Conservation (phyloP, 768 basidiomycete genomes). For the Pluteus cervinus region DNA sequence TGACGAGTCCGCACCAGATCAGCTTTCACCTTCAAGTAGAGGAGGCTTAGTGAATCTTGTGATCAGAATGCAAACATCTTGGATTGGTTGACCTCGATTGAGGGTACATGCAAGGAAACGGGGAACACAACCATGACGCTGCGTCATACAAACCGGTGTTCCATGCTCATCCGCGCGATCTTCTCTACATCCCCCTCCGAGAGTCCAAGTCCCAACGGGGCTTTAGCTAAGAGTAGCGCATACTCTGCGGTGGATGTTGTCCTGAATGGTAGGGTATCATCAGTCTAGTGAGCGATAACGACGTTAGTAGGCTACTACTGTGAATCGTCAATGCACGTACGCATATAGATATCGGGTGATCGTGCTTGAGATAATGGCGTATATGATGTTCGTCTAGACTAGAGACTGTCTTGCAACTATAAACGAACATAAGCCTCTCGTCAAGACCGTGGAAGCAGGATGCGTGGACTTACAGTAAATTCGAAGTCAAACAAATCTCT, state of each 20-base stretch:
- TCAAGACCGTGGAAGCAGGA: background rate
- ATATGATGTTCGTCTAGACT: slow-evolving; percentile 70
- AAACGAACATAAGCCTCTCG: background rate
- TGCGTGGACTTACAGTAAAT: slow-evolving; percentile 51
- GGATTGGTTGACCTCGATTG: too few relatives aligned
- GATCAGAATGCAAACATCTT: too few relatives aligned
- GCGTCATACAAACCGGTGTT: slow-evolving; percentile 32
- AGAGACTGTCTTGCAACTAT: slow-evolving; percentile 64
- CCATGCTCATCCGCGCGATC: slow-evolving; percentile 60
- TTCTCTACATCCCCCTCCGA: slow-evolving; percentile 45
- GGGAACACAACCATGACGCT: slow-evolving; percentile 9
- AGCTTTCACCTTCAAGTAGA: too few relatives aligned
- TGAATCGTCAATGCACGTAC: slow-evolving; percentile 37
- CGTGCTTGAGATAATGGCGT: slow-evolving; percentile 49
- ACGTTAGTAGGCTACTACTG: slow-evolving; percentile 2
- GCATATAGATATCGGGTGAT: slow-evolving; percentile 73
- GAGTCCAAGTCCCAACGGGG: slow-evolving; percentile 71
- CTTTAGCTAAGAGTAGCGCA: slow-evolving; percentile 64
- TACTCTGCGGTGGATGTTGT: slow-evolving; percentile 75
- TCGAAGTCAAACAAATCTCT: slow-evolving; percentile 80
- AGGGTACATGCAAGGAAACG: too few relatives aligned
- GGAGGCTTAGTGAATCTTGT: too few relatives aligned
- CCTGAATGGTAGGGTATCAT: slow-evolving; percentile 74
- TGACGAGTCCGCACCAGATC: too few relatives aligned
- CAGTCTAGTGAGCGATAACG: slow-evolving; percentile 48